Evolutionary conservation across 805 yeast genomes (phyloP), one percentile per base, ranked within the genome.

Genomic region (Kuraishia capsulata): DNA sequence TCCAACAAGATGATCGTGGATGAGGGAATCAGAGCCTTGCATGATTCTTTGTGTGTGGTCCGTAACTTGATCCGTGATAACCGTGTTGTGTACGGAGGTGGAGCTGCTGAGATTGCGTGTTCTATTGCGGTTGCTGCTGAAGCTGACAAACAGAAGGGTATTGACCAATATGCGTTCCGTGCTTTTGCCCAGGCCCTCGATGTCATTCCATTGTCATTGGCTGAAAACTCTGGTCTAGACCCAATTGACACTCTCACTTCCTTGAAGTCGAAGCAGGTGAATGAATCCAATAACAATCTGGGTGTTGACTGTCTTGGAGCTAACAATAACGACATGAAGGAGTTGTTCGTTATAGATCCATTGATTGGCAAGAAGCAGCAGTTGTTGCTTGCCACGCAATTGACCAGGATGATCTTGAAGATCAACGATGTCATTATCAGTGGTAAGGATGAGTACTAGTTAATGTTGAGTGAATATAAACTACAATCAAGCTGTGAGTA

Each of bases 21-120:
- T 54, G 99, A 92, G 66, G 94, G 96, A 38, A 77, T 85, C 47
- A 81, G 99, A 60, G 97, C 98, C 1, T 70, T 92, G 42, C 97
- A 92, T 54, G 99, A 92, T 59, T 85, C 98, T 6, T 67, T 92
- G 41, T 90, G 98, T 66, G 99, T 94, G 33, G 98, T 92, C 21
- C 83, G 98, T 66, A 94, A 92, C 64, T 74, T 92, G 57, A 81
- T 94, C 37, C 77, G 81, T 52, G 97, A 94, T 60, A 81, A 78
- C 57, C 76, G 96, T 60, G 86, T 92, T 34, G 97, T 94, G n/a
- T 92, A 92, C 55, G 99, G 99, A 46, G 99, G 99, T 51, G 99
- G 99, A 49, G 95, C 98, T 18, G 94, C 97, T 28, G 99, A 92
- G 65, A 79, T 92, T 38, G 73, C 96, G 2, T 83, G 95, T 68